Base-by-base conservation (phyloP, 805 yeast genomes). In the Saccharomyces kudriavzevii region DNA sequence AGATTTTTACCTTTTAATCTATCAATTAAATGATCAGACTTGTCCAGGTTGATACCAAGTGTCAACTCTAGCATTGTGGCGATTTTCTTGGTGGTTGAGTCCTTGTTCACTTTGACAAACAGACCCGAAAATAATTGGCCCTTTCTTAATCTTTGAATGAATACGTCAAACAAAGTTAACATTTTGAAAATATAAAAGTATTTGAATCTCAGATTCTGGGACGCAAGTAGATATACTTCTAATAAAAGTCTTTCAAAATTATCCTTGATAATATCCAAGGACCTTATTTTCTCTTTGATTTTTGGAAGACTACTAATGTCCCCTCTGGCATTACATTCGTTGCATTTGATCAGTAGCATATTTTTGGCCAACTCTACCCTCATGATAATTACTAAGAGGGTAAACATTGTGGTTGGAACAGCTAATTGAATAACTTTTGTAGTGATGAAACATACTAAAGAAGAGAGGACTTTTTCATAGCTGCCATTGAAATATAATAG, bases 181-280 rank as follows among this genome's bases (percentile, higher is more conserved):
- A 60, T 57, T 31, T 61, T 59, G 54, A 61, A 60, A 22, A 56
- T 60, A 17, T 63, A 58, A 49, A 57, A 61, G 48, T 58, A 61
- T 8, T 61, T 55, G 46, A 58, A 54, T 31, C 64, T 54, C 24
- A 61, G 50, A 29, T 57, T 51, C 25, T 52, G 53, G 2, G 62
- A 56, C 11, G 61, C 54, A n/a, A 56, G 50, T 11, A 51, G 49
- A 48, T 58, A 55, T 24, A 58, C 29, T 11, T 52, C 52, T 30
- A 60, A 61, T 29, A 61, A 49, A 11, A 52, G 51, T 20, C 17
- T 28, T 48, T 61, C 63, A 13, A 61, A 50, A 9, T 53, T 54
- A n/a, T 50, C 53, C 48, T 54, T 59, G 17, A 61, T 50, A 8
- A 51, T 47, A 5, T 50, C 55, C 26, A 61, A 25, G 17, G 48